These are phyloP conservation scores for Hymenoscyphus scutula DNA, from an alignment of 2,329 filamentous ascomycete genomes.

Conservation along the genomic window DNA sequence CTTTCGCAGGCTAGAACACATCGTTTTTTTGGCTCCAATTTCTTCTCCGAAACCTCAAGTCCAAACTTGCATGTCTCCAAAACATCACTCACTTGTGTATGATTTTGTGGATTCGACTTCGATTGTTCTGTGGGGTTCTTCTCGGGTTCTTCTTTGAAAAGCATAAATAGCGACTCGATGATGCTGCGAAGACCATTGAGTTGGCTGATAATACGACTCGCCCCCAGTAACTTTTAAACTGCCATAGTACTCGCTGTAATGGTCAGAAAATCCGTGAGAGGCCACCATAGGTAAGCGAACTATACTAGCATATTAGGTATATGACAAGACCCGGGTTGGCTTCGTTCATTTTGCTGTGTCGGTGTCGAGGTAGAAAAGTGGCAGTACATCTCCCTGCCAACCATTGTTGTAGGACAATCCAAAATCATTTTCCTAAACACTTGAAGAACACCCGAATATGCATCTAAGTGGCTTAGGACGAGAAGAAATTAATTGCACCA, in stretches of 20 bases:
- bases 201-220: slow-evolving; percentile 11
- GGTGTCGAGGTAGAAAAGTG: too few species aligned
- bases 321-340: too few species aligned
- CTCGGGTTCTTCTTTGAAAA: slow-evolving; percentile 4
- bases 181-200: slow-evolving; percentile 8
- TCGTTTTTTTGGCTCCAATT: slow-evolving; percentile 7
- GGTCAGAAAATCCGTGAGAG: slow-evolving; percentile 7
- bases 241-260: slow-evolving; percentile 12
- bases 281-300: too few species aligned
- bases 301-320: too few species aligned
- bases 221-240: slow-evolving; percentile 10
- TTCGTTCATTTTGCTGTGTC: too few species aligned
- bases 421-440: too few species aligned
- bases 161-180: slow-evolving; percentile 8
- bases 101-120: not conserved
- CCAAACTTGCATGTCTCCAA: slow-evolving; percentile 1
- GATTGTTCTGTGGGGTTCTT: not conserved
- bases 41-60: not conserved
- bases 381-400: too few species aligned
- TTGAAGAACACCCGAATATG: too few species aligned
- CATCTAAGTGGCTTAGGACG: too few species aligned
- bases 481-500: too few species aligned
- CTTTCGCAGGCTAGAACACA: slow-evolving; percentile 3
- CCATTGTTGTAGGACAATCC: too few species aligned
- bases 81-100: not conserved